These are phyloP conservation scores for Tulasnella sp. DNA, from an alignment of 768 basidiomycete genomes.

Conservation along the genomic window DNA sequence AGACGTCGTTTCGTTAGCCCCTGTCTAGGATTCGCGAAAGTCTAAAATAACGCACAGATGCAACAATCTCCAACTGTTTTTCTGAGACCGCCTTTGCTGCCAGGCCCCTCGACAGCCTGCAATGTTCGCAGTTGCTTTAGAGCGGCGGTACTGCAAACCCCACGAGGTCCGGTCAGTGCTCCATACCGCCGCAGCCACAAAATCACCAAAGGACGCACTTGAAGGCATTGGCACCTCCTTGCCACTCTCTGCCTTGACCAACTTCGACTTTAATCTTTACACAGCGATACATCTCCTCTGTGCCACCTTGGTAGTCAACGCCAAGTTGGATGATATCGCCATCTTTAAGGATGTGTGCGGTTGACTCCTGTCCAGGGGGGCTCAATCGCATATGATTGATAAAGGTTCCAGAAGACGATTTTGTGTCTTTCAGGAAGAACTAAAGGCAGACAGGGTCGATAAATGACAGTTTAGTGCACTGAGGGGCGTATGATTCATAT, in stretches of 20 bases:
- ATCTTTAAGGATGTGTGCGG: conserved; percentile 79
- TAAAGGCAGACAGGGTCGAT: conserved; percentile 41
- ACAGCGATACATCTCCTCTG: conserved; percentile 95
- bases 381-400: conserved; percentile 92
- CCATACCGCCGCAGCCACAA: conserved; percentile 25
- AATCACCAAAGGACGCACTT: conserved; percentile 56
- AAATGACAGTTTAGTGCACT: conserved; percentile 9
- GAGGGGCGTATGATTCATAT: neutral
- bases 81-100: conserved; percentile 44
- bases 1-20: neutral
- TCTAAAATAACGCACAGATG: conserved; percentile 69
- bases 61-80: conserved; percentile 72
- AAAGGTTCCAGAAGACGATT: conserved; percentile 89
- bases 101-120: conserved; percentile 35
- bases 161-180: conserved; percentile 16
- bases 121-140: conserved; percentile 78
- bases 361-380: conserved; percentile 77
- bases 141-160: conserved; percentile 44
- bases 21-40: neutral
- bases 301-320: conserved; percentile 96
- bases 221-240: conserved; percentile 85
- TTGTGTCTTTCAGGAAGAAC: conserved; percentile 90
- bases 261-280: conserved; percentile 95
- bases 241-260: conserved; percentile 76
- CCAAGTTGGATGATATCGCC: conserved; percentile 95